phyloP scores from a whole-genome alignment of 1,284 basidiomycete species.

The Earliella scabrosa region DNA sequence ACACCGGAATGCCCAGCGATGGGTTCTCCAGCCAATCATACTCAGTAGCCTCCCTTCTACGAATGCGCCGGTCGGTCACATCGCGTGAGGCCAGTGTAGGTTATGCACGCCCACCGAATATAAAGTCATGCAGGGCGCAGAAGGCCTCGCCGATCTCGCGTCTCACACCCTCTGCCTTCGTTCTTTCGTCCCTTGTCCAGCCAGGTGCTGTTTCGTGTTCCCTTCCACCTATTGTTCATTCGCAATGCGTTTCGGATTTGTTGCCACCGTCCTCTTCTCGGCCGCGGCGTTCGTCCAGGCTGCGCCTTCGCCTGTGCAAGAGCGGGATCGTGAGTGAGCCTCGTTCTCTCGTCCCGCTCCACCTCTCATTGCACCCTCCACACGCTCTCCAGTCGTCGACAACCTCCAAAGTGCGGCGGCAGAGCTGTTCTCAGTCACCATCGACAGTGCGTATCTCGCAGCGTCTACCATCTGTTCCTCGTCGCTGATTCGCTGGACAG shows the following conservation, averaged over 20 bases:
- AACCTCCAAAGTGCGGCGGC: constrained; percentile 6
- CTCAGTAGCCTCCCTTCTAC: not conserved
- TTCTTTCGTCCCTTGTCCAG: not conserved
- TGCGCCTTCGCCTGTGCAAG: constrained; percentile 11
- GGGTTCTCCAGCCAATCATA: not conserved
- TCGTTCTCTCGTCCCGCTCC: too few species aligned
- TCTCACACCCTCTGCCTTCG: not conserved
- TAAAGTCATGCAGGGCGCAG: not conserved
- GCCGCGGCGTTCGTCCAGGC: constrained; percentile 5
- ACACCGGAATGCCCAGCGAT: not conserved
- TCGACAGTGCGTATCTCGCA: constrained; percentile 5
- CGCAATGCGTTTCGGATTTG: constrained; percentile 15
- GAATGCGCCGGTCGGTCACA: not conserved
- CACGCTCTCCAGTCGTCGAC: constrained; percentile 1
- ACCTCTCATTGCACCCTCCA: not conserved
- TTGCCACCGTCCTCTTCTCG: constrained; percentile 6
- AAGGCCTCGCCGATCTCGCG: not conserved
- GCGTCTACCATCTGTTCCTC: not conserved
- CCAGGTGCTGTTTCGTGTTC: constrained; percentile 7
- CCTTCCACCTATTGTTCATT: not conserved
- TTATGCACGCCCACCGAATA: not conserved
- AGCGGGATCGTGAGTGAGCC: constrained; percentile 8
- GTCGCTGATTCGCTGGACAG: not conserved
- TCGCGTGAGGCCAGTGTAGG: not conserved
- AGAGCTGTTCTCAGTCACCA: not conserved